phyloP scores from a whole-genome alignment of 306 rosid species.

The Quercus aquifolioides region DNA sequence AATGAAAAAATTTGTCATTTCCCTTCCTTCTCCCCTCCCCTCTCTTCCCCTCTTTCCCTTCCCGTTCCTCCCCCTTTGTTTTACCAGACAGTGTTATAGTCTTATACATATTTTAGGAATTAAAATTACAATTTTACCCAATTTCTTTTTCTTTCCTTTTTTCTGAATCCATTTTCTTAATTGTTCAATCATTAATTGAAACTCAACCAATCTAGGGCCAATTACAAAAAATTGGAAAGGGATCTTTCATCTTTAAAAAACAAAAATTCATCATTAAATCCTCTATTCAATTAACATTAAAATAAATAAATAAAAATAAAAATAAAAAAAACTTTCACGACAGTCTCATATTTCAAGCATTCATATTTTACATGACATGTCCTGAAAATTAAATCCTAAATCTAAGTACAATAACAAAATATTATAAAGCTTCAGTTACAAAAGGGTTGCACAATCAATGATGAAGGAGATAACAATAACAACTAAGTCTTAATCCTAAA shows the following conservation, averaged over 20 bases:
- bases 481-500: no score
- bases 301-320: background rate
- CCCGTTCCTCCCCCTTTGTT: no score
- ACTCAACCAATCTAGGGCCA: background rate
- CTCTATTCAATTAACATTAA: background rate
- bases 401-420: background rate
- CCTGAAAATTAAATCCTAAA: background rate
- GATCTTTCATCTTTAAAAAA: background rate
- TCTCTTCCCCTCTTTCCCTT: no score
- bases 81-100: no score
- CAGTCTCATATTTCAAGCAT: background rate
- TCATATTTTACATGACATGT: background rate
- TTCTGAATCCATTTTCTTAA: background rate
- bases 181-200: background rate
- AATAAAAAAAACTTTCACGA: background rate
- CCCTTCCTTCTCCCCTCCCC: no score
- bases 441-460: background rate
- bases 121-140: no score
- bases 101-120: no score
- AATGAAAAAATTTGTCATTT: no score
- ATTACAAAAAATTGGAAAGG: background rate
- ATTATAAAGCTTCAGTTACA: background rate
- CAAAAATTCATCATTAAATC: background rate
- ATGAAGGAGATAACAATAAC: background rate
- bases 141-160: no score